phyloP scores from a whole-genome alignment of 1,284 basidiomycete species.

The Ustilago shanxiensis region DNA sequence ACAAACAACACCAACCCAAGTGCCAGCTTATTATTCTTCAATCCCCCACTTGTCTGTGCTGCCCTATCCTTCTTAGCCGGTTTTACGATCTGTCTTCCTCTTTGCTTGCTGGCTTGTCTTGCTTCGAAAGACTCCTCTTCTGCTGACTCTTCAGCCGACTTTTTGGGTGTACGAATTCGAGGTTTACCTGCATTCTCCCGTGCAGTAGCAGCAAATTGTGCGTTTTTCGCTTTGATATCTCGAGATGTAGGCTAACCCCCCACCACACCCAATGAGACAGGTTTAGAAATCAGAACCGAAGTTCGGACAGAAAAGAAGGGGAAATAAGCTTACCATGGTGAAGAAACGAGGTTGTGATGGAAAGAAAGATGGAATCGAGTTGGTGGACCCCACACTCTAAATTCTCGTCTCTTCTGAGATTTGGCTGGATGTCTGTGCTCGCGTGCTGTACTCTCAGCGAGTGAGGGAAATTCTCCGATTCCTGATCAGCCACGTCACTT shows the following conservation, averaged over 20 bases:
- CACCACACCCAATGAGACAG: background rate
- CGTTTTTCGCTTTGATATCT: slow-evolving; percentile 46
- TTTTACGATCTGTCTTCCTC: slow-evolving; percentile 30
- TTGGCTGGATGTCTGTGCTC: too few species aligned
- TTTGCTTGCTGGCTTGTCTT: background rate
- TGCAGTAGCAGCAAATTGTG: slow-evolving; percentile 25
- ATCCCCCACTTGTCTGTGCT: slow-evolving; percentile 1
- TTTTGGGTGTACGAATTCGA: slow-evolving; percentile 22
- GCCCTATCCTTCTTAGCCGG: slow-evolving; percentile 19
- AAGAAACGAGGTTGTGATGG: background rate
- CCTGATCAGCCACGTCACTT: too few species aligned
- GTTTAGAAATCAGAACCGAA: too few species aligned
- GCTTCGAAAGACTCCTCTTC: background rate
- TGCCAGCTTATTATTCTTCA: slow-evolving; percentile 24
- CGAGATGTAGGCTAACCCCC: slow-evolving; percentile 27
- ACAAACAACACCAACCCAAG: slow-evolving; percentile 47
- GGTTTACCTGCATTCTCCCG: slow-evolving; percentile 45
- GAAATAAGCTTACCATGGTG: background rate
- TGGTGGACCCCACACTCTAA: too few species aligned
- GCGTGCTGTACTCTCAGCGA: too few species aligned
- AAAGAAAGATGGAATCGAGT: too few species aligned
- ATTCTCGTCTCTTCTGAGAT: too few species aligned
- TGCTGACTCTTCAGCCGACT: background rate
- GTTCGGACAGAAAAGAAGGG: background rate
- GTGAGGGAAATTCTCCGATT: too few species aligned